Percentiles rank a stretch among this genome's conserved stretches.
phyloP scores from a whole-genome alignment of 352 stramenopile genomes.

The Globisporangium alternatum region DNA sequence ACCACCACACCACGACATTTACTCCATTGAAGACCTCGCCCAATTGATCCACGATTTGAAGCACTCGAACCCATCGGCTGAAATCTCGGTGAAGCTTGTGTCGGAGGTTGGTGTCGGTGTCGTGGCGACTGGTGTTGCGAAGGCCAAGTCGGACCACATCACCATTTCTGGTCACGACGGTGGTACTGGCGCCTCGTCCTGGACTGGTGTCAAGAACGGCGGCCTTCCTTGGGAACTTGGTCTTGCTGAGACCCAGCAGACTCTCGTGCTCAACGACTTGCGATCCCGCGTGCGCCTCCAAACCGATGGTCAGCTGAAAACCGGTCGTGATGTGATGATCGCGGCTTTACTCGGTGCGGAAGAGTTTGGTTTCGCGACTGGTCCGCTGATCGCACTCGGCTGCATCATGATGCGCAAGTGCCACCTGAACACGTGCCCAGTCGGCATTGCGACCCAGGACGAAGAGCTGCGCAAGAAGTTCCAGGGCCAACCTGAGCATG shows the following conservation, averaged over 20 bases:
- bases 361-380: slow-evolving; percentile 96
- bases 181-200: slow-evolving; percentile 93
- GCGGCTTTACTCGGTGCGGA: slow-evolving; percentile 94
- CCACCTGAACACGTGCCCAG: slow-evolving; percentile 97
- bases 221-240: slow-evolving; percentile 96
- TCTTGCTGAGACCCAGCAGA: slow-evolving; percentile 96
- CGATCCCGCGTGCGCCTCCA: slow-evolving; percentile 92
- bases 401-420: slow-evolving; percentile 99
- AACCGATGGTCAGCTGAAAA: slow-evolving; percentile 96
- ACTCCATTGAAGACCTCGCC: slow-evolving; percentile 97
- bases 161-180: slow-evolving; percentile 94
- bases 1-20: slow-evolving; percentile 97
- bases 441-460: slow-evolving; percentile 98
- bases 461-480: slow-evolving; percentile 96
- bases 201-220: slow-evolving; percentile 93
- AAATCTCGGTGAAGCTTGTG: slow-evolving; percentile 96
- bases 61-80: slow-evolving; percentile 91
- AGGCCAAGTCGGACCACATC: slow-evolving; percentile 94
- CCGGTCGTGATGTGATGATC: slow-evolving; percentile 91
- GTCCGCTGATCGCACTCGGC: slow-evolving; percentile 93
- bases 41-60: slow-evolving; percentile 98
- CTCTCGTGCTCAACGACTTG: slow-evolving; percentile 94
- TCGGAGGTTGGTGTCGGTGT: slow-evolving; percentile 96
- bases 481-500: slow-evolving; percentile 93
- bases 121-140: slow-evolving; percentile 90